Evolutionary conservation across 1,284 basidiomycete species (phyloP), one percentile per base, ranked within the genome.

Genomic region (Cystobasidium slooffiae): DNA sequence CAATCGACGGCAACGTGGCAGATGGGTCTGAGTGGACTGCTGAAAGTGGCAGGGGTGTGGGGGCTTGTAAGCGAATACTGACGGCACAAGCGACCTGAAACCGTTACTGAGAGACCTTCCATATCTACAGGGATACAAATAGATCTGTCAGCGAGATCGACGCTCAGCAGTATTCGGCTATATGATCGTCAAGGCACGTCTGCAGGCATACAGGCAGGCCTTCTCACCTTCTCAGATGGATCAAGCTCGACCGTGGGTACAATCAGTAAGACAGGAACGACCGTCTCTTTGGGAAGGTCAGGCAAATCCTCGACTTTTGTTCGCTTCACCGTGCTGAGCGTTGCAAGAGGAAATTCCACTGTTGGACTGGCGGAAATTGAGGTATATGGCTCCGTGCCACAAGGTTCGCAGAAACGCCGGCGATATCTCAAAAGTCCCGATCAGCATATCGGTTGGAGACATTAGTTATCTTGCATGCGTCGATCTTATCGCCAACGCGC

Each of bases 1-100:
- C 56, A 9, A 77, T 53, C 63, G 78, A 78, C 47, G 76, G 76
- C 44, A 24, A 47, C 22, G 31, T 76, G 43, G 75, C 72, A n/a
- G 9, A 6, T 18, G 56, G 18, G 10, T 76, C 76, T 16, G 46
- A 75, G 0, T 61, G 55, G 6, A 14, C 39, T 0, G 59, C 72
- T 44, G 78, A 72, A 0, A n/a, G 66, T 41, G 74, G 75, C 16
- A 52, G 20, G 31, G 61, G 61, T 12, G 43, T 63, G 12, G 47
- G 47, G 14, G 44, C 61, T 14, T 63, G 61, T 63, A 49, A 22
- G 61, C 41, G 10, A 14, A 47, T 22, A 1, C 37, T 6, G 4
- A 3, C 14, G 6, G 5, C 14, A 16, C 7, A 22, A 16, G 1
- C 10, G 0, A 8, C n/a, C 20, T 31, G 31, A 1, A 31, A 2